Base-by-base conservation (phyloP, 768 basidiomycete species). In the Auricularia sp. region DNA sequence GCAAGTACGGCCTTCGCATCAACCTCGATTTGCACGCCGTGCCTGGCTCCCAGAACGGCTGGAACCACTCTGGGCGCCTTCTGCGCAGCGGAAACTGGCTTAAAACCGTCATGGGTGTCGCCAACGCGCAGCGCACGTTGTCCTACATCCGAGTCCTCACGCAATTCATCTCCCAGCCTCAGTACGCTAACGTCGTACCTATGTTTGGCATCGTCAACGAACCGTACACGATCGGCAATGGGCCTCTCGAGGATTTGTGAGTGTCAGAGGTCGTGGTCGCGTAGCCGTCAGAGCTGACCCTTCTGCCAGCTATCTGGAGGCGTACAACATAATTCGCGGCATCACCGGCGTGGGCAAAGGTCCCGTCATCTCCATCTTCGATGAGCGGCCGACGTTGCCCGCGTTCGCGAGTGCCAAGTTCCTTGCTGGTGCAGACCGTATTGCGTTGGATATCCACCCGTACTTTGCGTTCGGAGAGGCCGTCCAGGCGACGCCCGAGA, bases 1-100 rank as follows among this genome's bases (percentile, higher is more conserved):
- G 96, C 64, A 99, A 99, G 76, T 99, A 99, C 73, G 96, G 96
- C 7, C 69, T 98, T 61, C 86, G 96, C 61, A 93, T 99, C 71
- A 92, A 95, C 72, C 82, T 98, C 42, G 96, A 99, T 74, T 75
- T 94, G 23, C 56, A 59, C 56, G 56, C 29, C 23, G 56, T 59
- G 11, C 56, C 56, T 4, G 56, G 56, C 29, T 59, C 56, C 23
- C 56, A 59, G 56, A 59, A 59, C 23, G 56, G 56, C 29, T 59
- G 56, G 56, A 59, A 59, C 34, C 56, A 59, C 56, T 59, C 56
- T 59, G 56, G 56, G 23, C 56, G 56, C 21, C 56, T 59, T 21
- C 56, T 59, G 11, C 56, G 56, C 21, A 33, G 34, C 56, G 29
- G 29, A 6, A 59, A 59, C 34, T 59, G 56, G 56, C 56, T 96